A percentile compares a stretch with the other conserved stretches of the same genome.
phyloP scores from a whole-genome alignment of 2,329 filamentous ascomycete genomes.

The Trichoderma asperellum region DNA sequence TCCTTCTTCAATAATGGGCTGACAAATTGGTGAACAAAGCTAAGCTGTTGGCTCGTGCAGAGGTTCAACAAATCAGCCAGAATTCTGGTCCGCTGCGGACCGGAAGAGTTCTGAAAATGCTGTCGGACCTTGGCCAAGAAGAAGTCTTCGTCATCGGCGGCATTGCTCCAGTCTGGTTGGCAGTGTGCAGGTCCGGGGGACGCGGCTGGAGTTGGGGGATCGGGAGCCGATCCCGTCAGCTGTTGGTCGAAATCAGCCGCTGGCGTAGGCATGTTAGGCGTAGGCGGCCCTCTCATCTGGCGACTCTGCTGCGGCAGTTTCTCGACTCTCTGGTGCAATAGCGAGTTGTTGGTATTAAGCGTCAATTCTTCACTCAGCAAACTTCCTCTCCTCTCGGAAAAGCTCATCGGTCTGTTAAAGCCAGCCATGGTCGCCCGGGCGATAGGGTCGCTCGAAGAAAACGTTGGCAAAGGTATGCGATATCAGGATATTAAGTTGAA shows the following conservation, averaged over 20 bases:
- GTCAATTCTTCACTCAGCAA: conserved; percentile 61
- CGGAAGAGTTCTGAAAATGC: conserved; percentile 77
- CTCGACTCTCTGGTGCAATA: conserved; percentile 53
- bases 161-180: conserved; percentile 74
- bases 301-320: conserved; percentile 50
- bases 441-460: conserved; percentile 6
- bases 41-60: conserved; percentile 92
- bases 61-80: conserved; percentile 88
- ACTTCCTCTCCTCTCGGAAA: conserved; percentile 65
- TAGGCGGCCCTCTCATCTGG: conserved; percentile 62
- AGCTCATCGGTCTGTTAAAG: conserved; percentile 56
- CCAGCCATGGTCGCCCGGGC: conserved; percentile 39
- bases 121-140: conserved; percentile 78
- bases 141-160: conserved; percentile 79
- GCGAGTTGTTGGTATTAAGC: conserved; percentile 53
- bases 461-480: background rate
- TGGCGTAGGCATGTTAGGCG: conserved; percentile 68
- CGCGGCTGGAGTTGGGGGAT: conserved; percentile 67
- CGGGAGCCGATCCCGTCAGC: conserved; percentile 63
- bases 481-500: background rate
- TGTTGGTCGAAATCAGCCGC: conserved; percentile 66
- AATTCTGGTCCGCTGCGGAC: conserved; percentile 76
- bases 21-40: conserved; percentile 95
- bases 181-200: conserved; percentile 65
- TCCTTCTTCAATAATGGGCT: conserved; percentile 94